These are phyloP conservation scores for Salmacisia buchloeana DNA, from an alignment of 1,284 basidiomycete genomes.

Conservation along the genomic window DNA sequence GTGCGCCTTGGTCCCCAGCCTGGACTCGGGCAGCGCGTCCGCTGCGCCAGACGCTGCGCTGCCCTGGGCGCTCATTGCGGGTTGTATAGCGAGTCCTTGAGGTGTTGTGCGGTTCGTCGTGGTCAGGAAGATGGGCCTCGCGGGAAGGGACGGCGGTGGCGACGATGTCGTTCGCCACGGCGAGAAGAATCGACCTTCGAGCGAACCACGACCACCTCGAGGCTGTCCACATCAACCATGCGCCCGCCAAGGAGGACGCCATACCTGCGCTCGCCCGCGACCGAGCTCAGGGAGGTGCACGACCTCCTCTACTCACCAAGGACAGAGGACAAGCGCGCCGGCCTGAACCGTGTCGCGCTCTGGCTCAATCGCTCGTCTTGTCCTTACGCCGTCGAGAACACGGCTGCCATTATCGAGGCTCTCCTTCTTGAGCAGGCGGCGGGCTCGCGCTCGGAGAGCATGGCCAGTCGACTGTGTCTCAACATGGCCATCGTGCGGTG, in stretches of 20 bases:
- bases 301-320: slow-evolving; percentile 22
- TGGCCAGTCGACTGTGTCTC: slow-evolving; percentile 1
- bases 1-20: slow-evolving; percentile 65
- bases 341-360: slow-evolving; percentile 28
- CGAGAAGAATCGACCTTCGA: neutral
- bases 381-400: slow-evolving; percentile 44
- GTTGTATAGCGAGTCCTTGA: neutral
- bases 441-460: neutral
- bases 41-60: neutral
- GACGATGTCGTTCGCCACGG: too few relatives aligned
- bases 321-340: slow-evolving; percentile 11
- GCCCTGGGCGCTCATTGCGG: neutral
- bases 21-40: slow-evolving; percentile 53
- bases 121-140: too few relatives aligned
- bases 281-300: slow-evolving; percentile 26
- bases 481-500: slow-evolving; percentile 4
- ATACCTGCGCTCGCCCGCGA: slow-evolving; percentile 22
- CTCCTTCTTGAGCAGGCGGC: slow-evolving; percentile 26
- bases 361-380: slow-evolving; percentile 44
- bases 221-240: slow-evolving; percentile 21
- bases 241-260: slow-evolving; percentile 28
- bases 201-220: neutral
- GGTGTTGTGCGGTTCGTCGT: too few relatives aligned
- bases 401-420: slow-evolving; percentile 36
- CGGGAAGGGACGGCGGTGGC: too few relatives aligned